Base-by-base conservation (phyloP, 305 asterid species). In the Andrographis paniculata region DNA sequence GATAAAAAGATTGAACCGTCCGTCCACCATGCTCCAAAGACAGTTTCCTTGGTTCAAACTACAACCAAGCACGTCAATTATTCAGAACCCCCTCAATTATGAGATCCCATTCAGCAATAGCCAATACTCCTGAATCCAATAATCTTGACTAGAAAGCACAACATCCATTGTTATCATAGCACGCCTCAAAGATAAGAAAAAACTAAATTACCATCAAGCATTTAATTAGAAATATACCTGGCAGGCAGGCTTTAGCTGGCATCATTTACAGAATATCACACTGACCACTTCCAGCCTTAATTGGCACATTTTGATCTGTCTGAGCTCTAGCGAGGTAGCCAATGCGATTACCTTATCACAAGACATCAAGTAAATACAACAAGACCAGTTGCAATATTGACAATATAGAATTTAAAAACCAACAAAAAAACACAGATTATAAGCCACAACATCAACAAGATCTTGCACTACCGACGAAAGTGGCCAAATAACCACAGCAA, bases 381-480 rank as follows among this genome's bases (percentile, higher is more conserved):
- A 61, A 51, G 53, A 18, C 11, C 9, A 7, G 20, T n/a, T 35
- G 41, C 20, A 21, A 41, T 52, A 60, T 43, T 14, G 22, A 42
- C 44, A 8, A 47, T 48, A 21, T 47, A 37, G 35, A 30, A 63
- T 27, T 20, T 41, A 46, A 16, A 20, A 1, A 13, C n/a, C 7
- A 31, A 35, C 16, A 27, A 15, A 17, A n/a, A 46, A 28, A 35
- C 41, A 44, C 21, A 35, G 41, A 48, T 12, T 52, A 51, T 31
- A 16, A 43, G 45, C 14, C 20, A 15, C 58, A n/a, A n/a, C n/a
- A n/a, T n/a, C n/a, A n/a, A n/a, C n/a, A n/a, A n/a, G 98, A 61
- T 89, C 98, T 71, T 82, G 98, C 98, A 89, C 85, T 64, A 89
- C 56, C 64, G 98, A 89, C 56, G 85, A 72, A 39, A 88, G 95